Conservation (phyloP, 1,284 basidiomycete species). For the Coniferiporia sulphurascens region DNA sequence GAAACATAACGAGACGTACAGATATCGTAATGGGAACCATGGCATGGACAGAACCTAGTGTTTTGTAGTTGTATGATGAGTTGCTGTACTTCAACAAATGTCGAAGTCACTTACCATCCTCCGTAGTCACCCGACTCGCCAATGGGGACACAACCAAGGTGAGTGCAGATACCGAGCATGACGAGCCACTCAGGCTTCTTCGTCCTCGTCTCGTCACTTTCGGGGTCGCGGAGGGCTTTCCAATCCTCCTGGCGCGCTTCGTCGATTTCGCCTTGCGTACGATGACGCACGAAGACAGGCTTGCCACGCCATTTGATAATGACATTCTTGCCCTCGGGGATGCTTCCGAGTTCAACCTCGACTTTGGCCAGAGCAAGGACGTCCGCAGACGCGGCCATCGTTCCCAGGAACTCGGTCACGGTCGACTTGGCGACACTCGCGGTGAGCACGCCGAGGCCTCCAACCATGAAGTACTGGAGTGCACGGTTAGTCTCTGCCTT, state of each 20-base stretch:
- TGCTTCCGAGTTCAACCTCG: conserved; percentile 86
- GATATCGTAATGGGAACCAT: conserved; percentile 98
- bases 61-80: conserved; percentile 13
- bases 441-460: conserved; percentile 89
- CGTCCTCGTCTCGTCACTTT: conserved; percentile 82
- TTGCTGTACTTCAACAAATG: conserved; percentile 8
- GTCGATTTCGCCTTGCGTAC: conserved; percentile 88
- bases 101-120: conserved; percentile 68
- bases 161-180: conserved; percentile 98
- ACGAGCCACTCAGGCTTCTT: conserved; percentile 98
- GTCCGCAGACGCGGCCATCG: conserved; percentile 96
- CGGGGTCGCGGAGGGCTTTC: conserved; percentile 88
- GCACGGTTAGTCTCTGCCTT: conserved; percentile 73
- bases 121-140: conserved; percentile 97
- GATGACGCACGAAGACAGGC: conserved; percentile 98
- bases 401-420: conserved; percentile 91
- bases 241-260: conserved; percentile 87
- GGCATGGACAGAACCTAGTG: conserved; percentile 88
- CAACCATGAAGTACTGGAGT: conserved; percentile 96
- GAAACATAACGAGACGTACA: conserved; percentile 42
- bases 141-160: conserved; percentile 98
- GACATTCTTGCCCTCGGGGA: conserved; percentile 97
- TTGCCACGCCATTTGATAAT: conserved; percentile 99
- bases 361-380: conserved; percentile 98
- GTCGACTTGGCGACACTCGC: conserved; percentile 94